A percentile compares a stretch with the other conserved stretches of the same genome.
Evolutionary conservation across 2,329 filamentous ascomycete species (phyloP).

Genomic region (Trichoderma atroviride): DNA sequence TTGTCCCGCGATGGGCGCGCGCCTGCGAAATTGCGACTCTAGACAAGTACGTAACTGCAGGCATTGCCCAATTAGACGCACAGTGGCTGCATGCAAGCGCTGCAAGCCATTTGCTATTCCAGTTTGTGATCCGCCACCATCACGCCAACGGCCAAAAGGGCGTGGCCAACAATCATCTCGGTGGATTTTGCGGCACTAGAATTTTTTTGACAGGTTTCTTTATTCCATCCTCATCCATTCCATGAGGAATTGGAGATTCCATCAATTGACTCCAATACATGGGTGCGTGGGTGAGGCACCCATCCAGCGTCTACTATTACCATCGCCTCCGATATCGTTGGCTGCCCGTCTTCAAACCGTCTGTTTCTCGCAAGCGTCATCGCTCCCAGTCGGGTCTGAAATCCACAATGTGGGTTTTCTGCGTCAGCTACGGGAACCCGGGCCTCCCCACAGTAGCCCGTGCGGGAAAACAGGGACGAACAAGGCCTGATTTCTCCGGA

Average conservation of each 20-base stretch:
- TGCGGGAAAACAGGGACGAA: not conserved
- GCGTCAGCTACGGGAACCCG: not conserved
- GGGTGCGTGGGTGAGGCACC: not conserved
- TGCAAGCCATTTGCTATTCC: not conserved
- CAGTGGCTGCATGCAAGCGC: not conserved
- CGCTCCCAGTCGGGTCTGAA: not conserved
- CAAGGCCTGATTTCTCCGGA: not conserved
- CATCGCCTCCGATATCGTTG: not conserved
- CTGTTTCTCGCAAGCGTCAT: not conserved
- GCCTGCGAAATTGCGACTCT: not conserved
- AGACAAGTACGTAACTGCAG: not conserved
- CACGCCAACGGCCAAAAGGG: not conserved
- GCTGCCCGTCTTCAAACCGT: not conserved
- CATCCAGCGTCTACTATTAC: not conserved
- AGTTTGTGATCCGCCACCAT: not conserved
- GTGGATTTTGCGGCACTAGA: not conserved
- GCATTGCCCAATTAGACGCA: not conserved
- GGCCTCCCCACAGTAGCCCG: not conserved
- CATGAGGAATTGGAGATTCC: not conserved
- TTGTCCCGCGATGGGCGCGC: not conserved
- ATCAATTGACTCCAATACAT: not conserved
- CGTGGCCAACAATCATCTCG: not conserved
- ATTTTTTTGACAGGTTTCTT: not conserved
- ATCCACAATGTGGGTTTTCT: not conserved
- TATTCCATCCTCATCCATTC: not conserved